These are phyloP conservation scores for Exserohilum turcica DNA, from an alignment of 2,329 filamentous ascomycete species.

Conservation along the genomic window DNA sequence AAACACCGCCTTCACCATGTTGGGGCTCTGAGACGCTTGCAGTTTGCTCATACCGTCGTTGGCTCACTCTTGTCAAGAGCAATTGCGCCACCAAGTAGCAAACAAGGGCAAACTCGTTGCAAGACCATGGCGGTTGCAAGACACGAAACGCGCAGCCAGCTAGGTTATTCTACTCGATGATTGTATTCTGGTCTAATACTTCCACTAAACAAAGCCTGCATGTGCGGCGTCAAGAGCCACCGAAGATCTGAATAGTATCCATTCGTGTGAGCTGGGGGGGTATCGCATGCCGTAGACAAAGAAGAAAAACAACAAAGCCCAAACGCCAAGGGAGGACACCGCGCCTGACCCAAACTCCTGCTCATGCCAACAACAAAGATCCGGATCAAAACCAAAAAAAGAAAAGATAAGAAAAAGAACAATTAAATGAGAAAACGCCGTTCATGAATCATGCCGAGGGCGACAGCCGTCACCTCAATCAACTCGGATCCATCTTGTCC, in stretches of 20 bases:
- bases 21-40: not conserved
- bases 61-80: not conserved
- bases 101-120: not conserved
- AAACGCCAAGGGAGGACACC: slow-evolving; percentile 24
- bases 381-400: slow-evolving; percentile 4
- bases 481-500: slow-evolving; percentile 30
- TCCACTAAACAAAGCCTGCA: slow-evolving; percentile 13
- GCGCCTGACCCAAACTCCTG: slow-evolving; percentile 19
- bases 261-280: slow-evolving; percentile 20
- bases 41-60: not conserved
- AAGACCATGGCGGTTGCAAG: too few species aligned
- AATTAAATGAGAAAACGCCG: slow-evolving; percentile 24
- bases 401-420: not conserved
- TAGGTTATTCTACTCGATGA: not conserved
- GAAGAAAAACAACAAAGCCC: not conserved
- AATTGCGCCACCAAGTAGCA: not conserved
- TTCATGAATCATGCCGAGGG: slow-evolving; percentile 35
- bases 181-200: slow-evolving; percentile 19
- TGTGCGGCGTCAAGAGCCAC: slow-evolving; percentile 16
- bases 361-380: slow-evolving; percentile 27
- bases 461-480: slow-evolving; percentile 18
- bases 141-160: not conserved
- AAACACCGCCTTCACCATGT: not conserved
- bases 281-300: slow-evolving; percentile 17
- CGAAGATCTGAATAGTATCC: slow-evolving; percentile 7